Evolutionary conservation across 2,329 filamentous ascomycete genomes (phyloP), one percentile per base, ranked within the genome.

Genomic region (Scedosporium apiospermum): DNA sequence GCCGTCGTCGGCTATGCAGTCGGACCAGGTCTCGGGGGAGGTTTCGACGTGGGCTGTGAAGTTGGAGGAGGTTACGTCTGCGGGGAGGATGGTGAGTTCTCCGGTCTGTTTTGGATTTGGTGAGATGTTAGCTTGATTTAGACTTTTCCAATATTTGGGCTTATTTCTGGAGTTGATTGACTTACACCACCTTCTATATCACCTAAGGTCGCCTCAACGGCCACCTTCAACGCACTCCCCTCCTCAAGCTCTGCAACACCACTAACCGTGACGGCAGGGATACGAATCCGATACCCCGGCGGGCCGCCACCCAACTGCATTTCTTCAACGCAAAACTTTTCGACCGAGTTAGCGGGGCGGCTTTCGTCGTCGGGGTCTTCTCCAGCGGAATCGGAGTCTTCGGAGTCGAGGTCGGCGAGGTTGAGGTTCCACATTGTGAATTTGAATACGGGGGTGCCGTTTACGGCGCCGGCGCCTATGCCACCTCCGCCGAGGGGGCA

Each of bases 391-490:
- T 18, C 30, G 0, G 26, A 9, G 58, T 41, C 10, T 5, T 49
- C 21, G 9, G 58, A 41, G 60, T 27, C 34, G 46, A 57, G 59
- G 7, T 57, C 57, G 58, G 58, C 60, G 4, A 58, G 58, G 41
- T 57, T 18, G 18, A 62, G 60, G 7, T 23, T 38, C 61, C 61
- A 62, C 30, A 16, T 23, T 14, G 46, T 18, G 53, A 62, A 62
- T 7, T n/a, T 44, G 61, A 62, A 62, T 23, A 62, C 41, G 23
- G 53, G 53, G 10, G 61, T 62, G 46, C 53, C 61, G 53, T 58
- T 30, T 7, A 57, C 34, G 34, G 55, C 51, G 61, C 61, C 61
- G 10, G 26, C 41, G 2, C 34, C 55, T 34, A 58, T 30, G 38
- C 61, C 53, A 21, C 18, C 61, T 34, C 53, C 61, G 61, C 61